Conservation (phyloP, 495 filamentous ascomycete genomes). For the Hyaloscypha hepaticicola region DNA sequence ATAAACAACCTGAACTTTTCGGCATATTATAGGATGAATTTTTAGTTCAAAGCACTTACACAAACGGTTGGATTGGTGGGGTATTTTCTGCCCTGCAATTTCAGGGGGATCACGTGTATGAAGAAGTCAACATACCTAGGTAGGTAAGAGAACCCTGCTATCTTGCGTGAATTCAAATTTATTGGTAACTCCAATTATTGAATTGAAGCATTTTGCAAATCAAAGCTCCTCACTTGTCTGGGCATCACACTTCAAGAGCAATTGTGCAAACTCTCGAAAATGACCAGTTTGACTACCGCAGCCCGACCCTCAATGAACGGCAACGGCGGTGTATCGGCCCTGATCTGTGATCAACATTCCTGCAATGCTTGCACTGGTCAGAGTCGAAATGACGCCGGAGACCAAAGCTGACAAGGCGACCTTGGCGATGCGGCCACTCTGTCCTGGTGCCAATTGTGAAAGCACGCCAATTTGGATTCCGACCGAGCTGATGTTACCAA, state of each 20-base stretch:
- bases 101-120: neutral
- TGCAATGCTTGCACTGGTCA: slow-evolving; percentile 80
- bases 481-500: slow-evolving; percentile 78
- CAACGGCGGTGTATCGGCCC: slow-evolving; percentile 7
- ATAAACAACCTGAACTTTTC: neutral
- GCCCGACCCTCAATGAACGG: neutral
- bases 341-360: slow-evolving; percentile 65
- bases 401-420: slow-evolving; percentile 73
- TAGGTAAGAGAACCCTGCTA: no score
- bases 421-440: slow-evolving; percentile 70
- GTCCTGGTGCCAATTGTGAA: slow-evolving; percentile 71
- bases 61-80: no score
- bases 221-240: neutral
- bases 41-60: no score
- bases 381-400: slow-evolving; percentile 72
- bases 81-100: no score
- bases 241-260: neutral
- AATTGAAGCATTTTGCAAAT: neutral
- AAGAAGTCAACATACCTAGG: neutral
- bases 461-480: slow-evolving; percentile 87
- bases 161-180: no score
- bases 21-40: no score
- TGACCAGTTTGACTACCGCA: neutral
- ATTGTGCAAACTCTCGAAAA: neutral
- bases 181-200: neutral